These are phyloP conservation scores for Eremomyces bilateralis DNA, from an alignment of 495 filamentous ascomycete genomes.

Conservation along the genomic window DNA sequence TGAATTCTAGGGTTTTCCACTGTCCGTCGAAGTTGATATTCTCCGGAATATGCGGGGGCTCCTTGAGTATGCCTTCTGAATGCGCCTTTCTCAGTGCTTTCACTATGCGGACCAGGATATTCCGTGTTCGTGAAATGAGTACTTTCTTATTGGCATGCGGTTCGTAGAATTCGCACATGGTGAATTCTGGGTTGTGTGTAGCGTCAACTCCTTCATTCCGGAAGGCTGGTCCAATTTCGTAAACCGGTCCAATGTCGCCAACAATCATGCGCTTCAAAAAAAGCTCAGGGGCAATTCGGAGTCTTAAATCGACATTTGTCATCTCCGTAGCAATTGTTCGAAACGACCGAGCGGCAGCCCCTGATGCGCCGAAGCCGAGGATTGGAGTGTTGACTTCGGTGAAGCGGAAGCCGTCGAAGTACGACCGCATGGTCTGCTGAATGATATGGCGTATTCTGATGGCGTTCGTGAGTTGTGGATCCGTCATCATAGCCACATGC, in stretches of 20 bases:
- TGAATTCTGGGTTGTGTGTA: constrained; percentile 93
- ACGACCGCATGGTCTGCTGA: constrained; percentile 49
- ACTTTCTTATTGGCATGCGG: constrained; percentile 60
- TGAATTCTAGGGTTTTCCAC: constrained; percentile 55
- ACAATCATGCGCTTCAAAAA: constrained; percentile 87
- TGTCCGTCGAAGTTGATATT: constrained; percentile 9
- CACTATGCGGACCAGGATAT: too few species aligned
- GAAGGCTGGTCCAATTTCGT: constrained; percentile 85
- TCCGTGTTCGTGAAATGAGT: constrained; percentile 42
- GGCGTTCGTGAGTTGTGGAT: constrained; percentile 34
- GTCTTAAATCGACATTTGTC: constrained; percentile 38
- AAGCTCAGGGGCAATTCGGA: constrained; percentile 81
- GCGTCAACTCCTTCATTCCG: constrained; percentile 81
- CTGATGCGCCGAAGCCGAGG: constrained; percentile 50
- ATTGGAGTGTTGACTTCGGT: constrained; percentile 83
- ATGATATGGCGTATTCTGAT: constrained; percentile 51
- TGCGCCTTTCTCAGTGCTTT: background rate
- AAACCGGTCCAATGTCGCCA: constrained; percentile 73
- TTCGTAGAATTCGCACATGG: constrained; percentile 89
- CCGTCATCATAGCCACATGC: constrained; percentile 67
- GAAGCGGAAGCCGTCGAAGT: constrained; percentile 47
- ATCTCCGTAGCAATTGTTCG: constrained; percentile 52
- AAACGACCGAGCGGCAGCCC: constrained; percentile 74
- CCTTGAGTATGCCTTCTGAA: constrained; percentile 44
- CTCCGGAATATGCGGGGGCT: constrained; percentile 26